Conservation (phyloP, 2,329 filamentous ascomycete species). For the Arachnomyces sp. region DNA sequence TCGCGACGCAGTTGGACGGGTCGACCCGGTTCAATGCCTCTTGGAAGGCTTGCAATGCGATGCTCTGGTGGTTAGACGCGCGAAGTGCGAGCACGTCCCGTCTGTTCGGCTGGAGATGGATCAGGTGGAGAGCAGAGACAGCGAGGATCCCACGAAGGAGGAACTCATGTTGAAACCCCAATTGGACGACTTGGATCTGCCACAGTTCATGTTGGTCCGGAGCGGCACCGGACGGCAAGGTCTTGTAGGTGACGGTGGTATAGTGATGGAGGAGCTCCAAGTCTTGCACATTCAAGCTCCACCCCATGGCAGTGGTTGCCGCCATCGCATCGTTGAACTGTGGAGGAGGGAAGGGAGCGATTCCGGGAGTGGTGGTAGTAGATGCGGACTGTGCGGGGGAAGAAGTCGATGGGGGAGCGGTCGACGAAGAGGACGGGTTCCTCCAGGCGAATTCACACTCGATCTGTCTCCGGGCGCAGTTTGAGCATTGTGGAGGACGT, state of each 20-base stretch:
- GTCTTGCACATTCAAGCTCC: constrained; percentile 23
- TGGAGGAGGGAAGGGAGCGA: constrained; percentile 4
- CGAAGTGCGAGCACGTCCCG: constrained; percentile 17
- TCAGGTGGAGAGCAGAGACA: constrained; percentile 31
- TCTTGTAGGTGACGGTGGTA: constrained; percentile 18
- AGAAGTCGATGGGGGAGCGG: neutral
- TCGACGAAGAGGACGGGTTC: constrained; percentile 1
- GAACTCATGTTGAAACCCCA: constrained; percentile 32
- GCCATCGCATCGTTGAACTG: constrained; percentile 9
- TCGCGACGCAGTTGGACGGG: constrained; percentile 31
- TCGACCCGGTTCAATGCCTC: constrained; percentile 25
- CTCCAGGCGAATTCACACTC: constrained; percentile 17
- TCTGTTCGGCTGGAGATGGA: constrained; percentile 22
- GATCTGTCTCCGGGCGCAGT: constrained; percentile 21
- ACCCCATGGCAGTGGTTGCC: constrained; percentile 11
- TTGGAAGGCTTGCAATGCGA: constrained; percentile 19
- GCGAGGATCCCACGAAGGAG: constrained; percentile 32
- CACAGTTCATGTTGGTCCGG: constrained; percentile 21
- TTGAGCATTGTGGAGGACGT: constrained; percentile 18
- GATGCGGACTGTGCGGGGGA: constrained; percentile 1
- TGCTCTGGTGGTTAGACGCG: constrained; percentile 22
- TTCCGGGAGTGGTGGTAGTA: neutral
- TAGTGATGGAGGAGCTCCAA: constrained; percentile 24
- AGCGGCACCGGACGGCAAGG: constrained; percentile 15
- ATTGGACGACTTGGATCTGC: constrained; percentile 20